Evolutionary conservation across 1,139 yeast genomes (phyloP), one percentile per base, ranked within the genome.

Genomic region (Magnusiomyces paraingens): DNA sequence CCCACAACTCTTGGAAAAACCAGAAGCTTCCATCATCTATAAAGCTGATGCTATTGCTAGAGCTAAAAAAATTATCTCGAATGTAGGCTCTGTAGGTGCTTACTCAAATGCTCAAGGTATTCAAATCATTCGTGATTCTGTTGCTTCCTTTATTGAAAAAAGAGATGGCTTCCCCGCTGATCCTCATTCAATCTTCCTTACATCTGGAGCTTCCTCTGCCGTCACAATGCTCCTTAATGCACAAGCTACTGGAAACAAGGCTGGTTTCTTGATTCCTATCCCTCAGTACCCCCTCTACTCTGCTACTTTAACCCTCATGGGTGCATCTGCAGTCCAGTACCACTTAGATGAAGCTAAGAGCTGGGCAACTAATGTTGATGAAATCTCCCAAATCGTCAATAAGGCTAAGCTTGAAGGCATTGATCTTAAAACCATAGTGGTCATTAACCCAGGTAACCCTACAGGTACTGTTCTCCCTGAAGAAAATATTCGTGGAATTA

Each of bases 221-320:
- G 98, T 91, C 14, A 77, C 82, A 51, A 82, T 84, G 63, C 74
- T 94, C 58, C 73, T 93, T 53, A 84, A 85, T 55, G 76, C 91
- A 43, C 73, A 93, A 36, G 77, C 94, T 2, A 71, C 77, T 43
- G 86, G 87, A 53, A 78, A 78, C 26, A 71, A 81, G 55, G 78
- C 91, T 3, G 98, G 97, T 26, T 90, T 90, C 61, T 74, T 93
- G 71, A 90, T 93, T 61, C 99, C 99, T 40, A 91, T 93, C 61
- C 99, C 99, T 14, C 99, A 93, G 72, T 93, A 94, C 68, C 99
- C 99, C 3, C 78, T 94, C 58, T 93, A 93, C 73, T 89, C 98
- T 5, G 98, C 99, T 17, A 78, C 96, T 4, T 77, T 94, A 64
- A 85, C 96, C 2, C 76, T 93, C 63, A 85, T 85, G 65, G 81